Base-by-base conservation (phyloP, 2,329 filamentous ascomycete species). In the Elsinoe fawcettii region DNA sequence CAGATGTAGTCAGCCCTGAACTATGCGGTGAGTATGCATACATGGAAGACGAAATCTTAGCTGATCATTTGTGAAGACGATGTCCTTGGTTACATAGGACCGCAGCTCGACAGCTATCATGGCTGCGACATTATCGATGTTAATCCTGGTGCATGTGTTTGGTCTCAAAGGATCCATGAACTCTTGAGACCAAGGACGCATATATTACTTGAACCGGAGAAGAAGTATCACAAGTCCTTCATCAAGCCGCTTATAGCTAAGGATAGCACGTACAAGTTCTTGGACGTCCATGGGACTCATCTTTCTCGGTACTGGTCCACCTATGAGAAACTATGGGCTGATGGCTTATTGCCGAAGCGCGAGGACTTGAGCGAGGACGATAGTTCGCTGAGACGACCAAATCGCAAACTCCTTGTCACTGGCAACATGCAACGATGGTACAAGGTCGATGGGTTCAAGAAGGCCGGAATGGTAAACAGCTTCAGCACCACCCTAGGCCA, bases 101-200 rank as follows among this genome's bases (percentile, higher is more conserved):
- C 80, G 1, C 83, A 83, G 2, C 78, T 97, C 16, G 74, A 82
- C 32, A 80, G 82, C 44, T 85, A 93, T 69, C 74, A 77, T 51
- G 88, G 88, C 56, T 90, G 91, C 71, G 90, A 95, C 65, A 79
- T 97, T 44, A 75, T 99, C 64, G 92, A 97, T 67, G 75, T 96
- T 57, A 89, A 91, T 69, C 92, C 92, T 0, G 90, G 90, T 12
- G 74, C 75, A 1, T 89, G 90, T 7, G 56, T 95, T 2, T 93
- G 87, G 82, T 95, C 91, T 32, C 75, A 76, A 25, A 88, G 86
- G 65, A 75, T 97, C 0, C 84, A 96, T 67, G 77, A 88, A 0
- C 74, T 80, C 46, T 76, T 99, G 6, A 74, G 89, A 65, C 92
- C 92, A 3, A 84, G 90, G 58, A 84, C 82, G 4, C 93, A 99